Conservation (phyloP, 1,284 basidiomycete species). For the Boletus albobrunnescens region DNA sequence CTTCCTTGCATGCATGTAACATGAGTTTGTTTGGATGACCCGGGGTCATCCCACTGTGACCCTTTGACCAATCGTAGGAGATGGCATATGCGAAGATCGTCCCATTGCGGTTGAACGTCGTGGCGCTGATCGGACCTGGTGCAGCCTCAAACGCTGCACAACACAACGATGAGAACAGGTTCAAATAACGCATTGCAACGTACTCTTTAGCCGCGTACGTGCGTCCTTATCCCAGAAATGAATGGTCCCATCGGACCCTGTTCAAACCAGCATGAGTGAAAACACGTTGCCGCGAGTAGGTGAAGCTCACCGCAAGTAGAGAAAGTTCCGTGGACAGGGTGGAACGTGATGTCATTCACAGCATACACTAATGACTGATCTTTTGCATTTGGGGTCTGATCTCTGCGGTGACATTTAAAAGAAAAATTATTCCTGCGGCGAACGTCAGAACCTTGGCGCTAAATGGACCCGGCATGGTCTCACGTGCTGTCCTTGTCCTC, state of each 20-base stretch:
- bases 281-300: conserved; percentile 24
- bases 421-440: conserved; percentile 77
- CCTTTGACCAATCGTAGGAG: conserved; percentile 89
- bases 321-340: conserved; percentile 91
- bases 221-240: conserved; percentile 91
- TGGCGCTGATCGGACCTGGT: conserved; percentile 67
- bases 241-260: conserved; percentile 75
- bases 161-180: conserved; percentile 6
- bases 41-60: conserved; percentile 81
- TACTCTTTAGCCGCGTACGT: conserved; percentile 85
- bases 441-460: conserved; percentile 12
- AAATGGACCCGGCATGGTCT: conserved; percentile 21
- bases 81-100: conserved; percentile 88
- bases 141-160: conserved; percentile 45
- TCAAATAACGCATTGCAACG: conserved; percentile 21
- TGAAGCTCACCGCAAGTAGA: conserved; percentile 77
- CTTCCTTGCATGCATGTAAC: conserved; percentile 87
- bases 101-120: conserved; percentile 81
- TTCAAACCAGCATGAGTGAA: conserved; percentile 9
- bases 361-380: conserved; percentile 83
- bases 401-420: conserved; percentile 93
- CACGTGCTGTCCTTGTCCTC: conserved; percentile 74
- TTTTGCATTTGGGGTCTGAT: conserved; percentile 58
- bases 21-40: conserved; percentile 82
- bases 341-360: conserved; percentile 91